Conservation (phyloP, 768 basidiomycete species). For the Phylloporus arenicola region DNA sequence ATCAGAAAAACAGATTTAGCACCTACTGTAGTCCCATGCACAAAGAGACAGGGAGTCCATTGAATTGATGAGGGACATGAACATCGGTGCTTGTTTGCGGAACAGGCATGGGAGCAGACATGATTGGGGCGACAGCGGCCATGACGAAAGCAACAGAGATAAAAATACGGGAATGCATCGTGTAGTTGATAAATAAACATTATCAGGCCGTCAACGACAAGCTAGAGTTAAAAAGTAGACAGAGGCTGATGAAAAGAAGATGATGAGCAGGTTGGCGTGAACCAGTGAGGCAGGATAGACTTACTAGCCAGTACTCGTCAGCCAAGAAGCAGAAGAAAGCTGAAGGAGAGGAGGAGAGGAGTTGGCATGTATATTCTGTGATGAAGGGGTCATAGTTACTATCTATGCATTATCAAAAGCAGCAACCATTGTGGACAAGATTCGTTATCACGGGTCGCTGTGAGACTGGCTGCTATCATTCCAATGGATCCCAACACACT, state of each 20-base stretch:
- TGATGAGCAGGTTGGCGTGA: not conserved
- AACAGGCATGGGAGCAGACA: not conserved
- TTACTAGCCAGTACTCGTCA: slow-evolving; percentile 3
- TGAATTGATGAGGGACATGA: not conserved
- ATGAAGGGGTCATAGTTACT: not conserved
- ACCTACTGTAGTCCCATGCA: not conserved
- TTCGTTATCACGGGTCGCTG: no score
- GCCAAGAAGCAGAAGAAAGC: not conserved
- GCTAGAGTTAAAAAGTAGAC: not conserved
- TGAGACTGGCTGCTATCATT: no score
- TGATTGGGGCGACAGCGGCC: not conserved
- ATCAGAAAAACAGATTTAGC: not conserved
- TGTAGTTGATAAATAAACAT: not conserved
- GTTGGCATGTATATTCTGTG: not conserved
- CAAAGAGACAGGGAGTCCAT: not conserved
- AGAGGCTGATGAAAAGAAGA: not conserved
- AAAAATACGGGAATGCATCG: not conserved
- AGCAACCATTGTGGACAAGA: no score
- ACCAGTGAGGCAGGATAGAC: not conserved
- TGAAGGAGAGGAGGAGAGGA: not conserved
- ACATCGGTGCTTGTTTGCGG: not conserved
- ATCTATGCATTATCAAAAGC: no score
- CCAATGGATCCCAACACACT: no score
- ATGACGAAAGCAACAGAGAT: not conserved
- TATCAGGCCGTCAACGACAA: not conserved